Conservation (phyloP, 2,329 filamentous ascomycete genomes). For the Neocatenulostroma microsporum region DNA sequence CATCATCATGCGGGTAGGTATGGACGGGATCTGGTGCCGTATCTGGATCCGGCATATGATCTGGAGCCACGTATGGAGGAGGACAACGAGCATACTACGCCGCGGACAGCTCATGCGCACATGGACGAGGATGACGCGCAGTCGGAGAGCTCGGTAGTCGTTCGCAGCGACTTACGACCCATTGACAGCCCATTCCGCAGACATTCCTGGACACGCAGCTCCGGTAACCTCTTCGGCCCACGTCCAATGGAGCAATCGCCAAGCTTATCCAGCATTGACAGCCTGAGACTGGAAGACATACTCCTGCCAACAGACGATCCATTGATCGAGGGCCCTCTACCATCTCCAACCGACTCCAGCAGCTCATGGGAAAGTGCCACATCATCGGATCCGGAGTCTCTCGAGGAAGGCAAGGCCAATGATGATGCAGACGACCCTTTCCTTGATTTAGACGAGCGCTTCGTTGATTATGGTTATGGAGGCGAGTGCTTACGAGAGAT, state of each 20-base stretch:
- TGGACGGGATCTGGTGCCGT: constrained; percentile 17
- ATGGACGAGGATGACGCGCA: constrained; percentile 1
- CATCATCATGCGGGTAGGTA: constrained; percentile 49
- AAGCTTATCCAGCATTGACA: constrained; percentile 19
- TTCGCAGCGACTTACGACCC: constrained; percentile 9
- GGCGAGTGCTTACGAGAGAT: constrained; percentile 76
- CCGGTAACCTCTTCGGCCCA: constrained; percentile 6
- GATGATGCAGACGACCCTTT: constrained; percentile 58
- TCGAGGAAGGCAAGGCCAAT: constrained; percentile 28
- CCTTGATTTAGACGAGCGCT: constrained; percentile 51
- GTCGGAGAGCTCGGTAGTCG: constrained; percentile 5
- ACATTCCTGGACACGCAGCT: constrained; percentile 14
- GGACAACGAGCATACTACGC: neutral
- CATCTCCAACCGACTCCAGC: constrained; percentile 26
- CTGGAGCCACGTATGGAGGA: too few relatives aligned
- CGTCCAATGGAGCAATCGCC: constrained; percentile 14
- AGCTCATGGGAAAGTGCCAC: constrained; percentile 24
- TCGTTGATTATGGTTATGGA: constrained; percentile 65
- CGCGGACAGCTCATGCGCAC: neutral
- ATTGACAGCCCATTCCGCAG: constrained; percentile 22
- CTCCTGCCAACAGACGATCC: constrained; percentile 38
- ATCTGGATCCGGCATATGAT: too few relatives aligned
- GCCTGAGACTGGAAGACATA: constrained; percentile 30
- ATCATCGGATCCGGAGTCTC: constrained; percentile 17
- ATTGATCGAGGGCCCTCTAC: constrained; percentile 28